Conservation (phyloP, 176 grass and related monocot genomes). For the Tillandsia leiboldiana region DNA sequence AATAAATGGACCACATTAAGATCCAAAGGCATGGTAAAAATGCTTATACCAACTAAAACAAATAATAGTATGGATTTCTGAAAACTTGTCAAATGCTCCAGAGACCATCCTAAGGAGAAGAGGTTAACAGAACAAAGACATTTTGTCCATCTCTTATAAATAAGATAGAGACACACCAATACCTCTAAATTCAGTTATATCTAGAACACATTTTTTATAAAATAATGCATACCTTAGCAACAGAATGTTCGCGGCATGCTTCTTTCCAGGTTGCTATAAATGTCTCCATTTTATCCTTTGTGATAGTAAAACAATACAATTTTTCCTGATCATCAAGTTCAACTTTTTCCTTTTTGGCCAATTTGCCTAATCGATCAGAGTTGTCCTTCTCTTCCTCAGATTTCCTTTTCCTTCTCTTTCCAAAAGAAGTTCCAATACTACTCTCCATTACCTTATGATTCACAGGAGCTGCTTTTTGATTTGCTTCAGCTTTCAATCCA, state of each 20-base stretch:
- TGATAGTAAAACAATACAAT: conserved; percentile 28
- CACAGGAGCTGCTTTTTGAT: conserved; percentile 27
- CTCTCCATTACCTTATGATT: conserved; percentile 23
- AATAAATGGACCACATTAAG: too few species aligned
- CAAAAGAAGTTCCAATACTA: conserved; percentile 11
- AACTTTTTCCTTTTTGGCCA: conserved; percentile 33
- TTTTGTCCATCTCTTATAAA: background rate
- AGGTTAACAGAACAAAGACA: background rate
- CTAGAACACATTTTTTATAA: conserved; percentile 2
- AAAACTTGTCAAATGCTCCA: background rate
- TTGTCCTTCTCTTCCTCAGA: conserved; percentile 25
- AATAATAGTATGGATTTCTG: background rate
- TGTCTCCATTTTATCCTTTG: conserved; percentile 47
- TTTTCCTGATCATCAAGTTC: conserved; percentile 17
- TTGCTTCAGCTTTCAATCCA: conserved; percentile 59
- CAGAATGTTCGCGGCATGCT: conserved; percentile 56
- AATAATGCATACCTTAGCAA: conserved; percentile 52
- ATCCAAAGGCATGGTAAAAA: too few species aligned
- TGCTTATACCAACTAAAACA: too few species aligned
- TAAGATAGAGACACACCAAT: too few species aligned
- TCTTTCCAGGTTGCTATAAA: conserved; percentile 90
- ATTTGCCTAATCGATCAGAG: conserved; percentile 31
- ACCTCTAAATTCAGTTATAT: background rate
- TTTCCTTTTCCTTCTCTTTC: conserved; percentile 71
- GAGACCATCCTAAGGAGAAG: background rate